Conservation (phyloP, 2,329 filamentous ascomycete genomes). For the Lachnellula arida region DNA sequence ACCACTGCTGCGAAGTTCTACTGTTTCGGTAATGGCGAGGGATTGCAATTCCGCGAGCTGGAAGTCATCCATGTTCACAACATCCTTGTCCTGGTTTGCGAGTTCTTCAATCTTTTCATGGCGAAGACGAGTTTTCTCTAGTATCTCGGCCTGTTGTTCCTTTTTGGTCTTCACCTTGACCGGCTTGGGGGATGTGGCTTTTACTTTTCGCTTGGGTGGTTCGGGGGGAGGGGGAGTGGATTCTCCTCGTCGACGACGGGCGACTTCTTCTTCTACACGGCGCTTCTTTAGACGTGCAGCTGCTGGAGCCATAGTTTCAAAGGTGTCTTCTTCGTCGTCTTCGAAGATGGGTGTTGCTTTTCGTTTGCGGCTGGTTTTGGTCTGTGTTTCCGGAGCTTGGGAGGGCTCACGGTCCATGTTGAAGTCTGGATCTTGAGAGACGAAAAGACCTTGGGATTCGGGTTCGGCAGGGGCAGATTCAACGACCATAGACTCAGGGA, state of each 20-base stretch:
- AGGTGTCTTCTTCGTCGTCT: slow-evolving; percentile 41
- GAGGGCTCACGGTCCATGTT: slow-evolving; percentile 15
- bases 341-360: slow-evolving; percentile 37
- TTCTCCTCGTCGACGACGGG: slow-evolving; percentile 37
- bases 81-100: slow-evolving; percentile 61
- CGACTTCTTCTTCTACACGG: slow-evolving; percentile 55
- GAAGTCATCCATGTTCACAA: slow-evolving; percentile 54
- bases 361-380: slow-evolving; percentile 37
- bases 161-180: slow-evolving; percentile 39
- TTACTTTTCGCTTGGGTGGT: neutral
- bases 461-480: slow-evolving; percentile 13
- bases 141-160: slow-evolving; percentile 57
- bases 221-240: slow-evolving; percentile 20
- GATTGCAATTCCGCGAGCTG: slow-evolving; percentile 63
- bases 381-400: slow-evolving; percentile 10
- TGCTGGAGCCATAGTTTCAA: slow-evolving; percentile 71
- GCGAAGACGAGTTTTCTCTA: neutral
- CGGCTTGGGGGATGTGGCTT: slow-evolving; percentile 23
- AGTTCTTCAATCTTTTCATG: slow-evolving; percentile 40
- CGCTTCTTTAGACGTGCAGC: slow-evolving; percentile 76
- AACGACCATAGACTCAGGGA: slow-evolving; percentile 32
- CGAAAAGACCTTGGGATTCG: slow-evolving; percentile 45
- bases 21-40: slow-evolving; percentile 71
- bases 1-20: slow-evolving; percentile 52
- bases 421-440: slow-evolving; percentile 44